phyloP scores from a whole-genome alignment of 768 basidiomycete genomes.

The Pleurotus pulmonarius region DNA sequence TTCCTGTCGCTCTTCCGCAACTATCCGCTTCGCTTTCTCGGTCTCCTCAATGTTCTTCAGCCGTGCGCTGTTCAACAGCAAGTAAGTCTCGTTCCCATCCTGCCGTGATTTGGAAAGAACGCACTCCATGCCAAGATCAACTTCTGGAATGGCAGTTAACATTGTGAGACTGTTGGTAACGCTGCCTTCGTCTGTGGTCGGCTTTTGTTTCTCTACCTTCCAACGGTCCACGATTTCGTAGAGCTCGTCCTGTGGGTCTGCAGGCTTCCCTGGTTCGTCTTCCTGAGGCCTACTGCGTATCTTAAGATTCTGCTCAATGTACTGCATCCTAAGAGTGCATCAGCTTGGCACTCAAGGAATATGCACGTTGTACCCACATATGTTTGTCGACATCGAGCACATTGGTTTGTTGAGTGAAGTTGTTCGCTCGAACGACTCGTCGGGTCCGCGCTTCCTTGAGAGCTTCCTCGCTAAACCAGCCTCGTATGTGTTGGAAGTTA shows the following conservation, averaged over 20 bases:
- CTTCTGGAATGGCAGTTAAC: constrained; percentile 97
- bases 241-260: constrained; percentile 77
- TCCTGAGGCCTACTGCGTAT: constrained; percentile 59
- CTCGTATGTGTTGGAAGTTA: constrained; percentile 3
- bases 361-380: constrained; percentile 55
- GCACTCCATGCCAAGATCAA: constrained; percentile 98
- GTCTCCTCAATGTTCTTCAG: constrained; percentile 97
- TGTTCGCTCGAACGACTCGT: constrained; percentile 75
- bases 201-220: constrained; percentile 54
- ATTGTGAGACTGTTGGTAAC: constrained; percentile 92
- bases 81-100: constrained; percentile 2
- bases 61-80: constrained; percentile 54
- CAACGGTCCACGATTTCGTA: constrained; percentile 68
- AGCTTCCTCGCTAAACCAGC: constrained; percentile 46
- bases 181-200: constrained; percentile 79
- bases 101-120: constrained; percentile 26
- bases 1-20: constrained; percentile 70
- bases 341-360: neutral
- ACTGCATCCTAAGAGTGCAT: constrained; percentile 75
- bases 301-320: constrained; percentile 91
- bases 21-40: constrained; percentile 89
- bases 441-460: constrained; percentile 70
- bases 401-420: constrained; percentile 98
- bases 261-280: constrained; percentile 39
- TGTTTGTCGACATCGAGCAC: constrained; percentile 96